Evolutionary conservation across 2,329 filamentous ascomycete genomes (phyloP), one percentile per base, ranked within the genome.

Genomic region (Plenodomus biglobosus): DNA sequence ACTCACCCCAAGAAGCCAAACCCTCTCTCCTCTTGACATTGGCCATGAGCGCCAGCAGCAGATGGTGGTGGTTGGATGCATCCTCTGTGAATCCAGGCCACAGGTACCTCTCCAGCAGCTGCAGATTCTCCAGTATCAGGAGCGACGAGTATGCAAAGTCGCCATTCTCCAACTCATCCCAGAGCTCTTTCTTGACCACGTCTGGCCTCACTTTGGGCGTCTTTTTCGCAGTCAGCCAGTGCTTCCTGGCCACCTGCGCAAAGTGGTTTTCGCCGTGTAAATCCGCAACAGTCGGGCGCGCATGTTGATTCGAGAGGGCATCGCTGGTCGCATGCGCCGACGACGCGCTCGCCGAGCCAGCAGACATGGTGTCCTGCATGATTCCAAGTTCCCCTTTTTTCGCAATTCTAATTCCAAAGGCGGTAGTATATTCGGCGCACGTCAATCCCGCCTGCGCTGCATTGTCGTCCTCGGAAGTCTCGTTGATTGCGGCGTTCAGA

Each of bases 21-120:
- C 88, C 86, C 69, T 97, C 92, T 58, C 90, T 84, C 65, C 87
- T 84, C 77, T 96, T 97, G 50, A 92, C 85, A 70, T 92, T 95
- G 55, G 88, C 82, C 63, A 99, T 85, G 54, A 96, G 74, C 15
- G 88, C 88, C 64, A 97, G 85, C 53, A 99, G 79, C 27, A 97
- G 78, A 44, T 96, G 87, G 70, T 99, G 92, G 65, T 91, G 86
- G 70, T 99, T 95, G 24, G 92, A 95, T 3, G 90, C 85, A 63
- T 94, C 85, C 56, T 95, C 89, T 11, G 82, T 85, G 70, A 95
- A 99, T 42, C 88, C 90, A 38, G 94, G 94, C 94, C 94, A 99
- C 21, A 99, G 80, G 68, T 95, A 97, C 66, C 82, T 88, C 72
- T 99, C 94, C 50, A 99, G 75, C 36, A 92, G 85, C 75, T 96